Evolutionary conservation across 2,329 filamentous ascomycete genomes (phyloP), one percentile per base, ranked within the genome.

Genomic region (Xylariaceae sp.): DNA sequence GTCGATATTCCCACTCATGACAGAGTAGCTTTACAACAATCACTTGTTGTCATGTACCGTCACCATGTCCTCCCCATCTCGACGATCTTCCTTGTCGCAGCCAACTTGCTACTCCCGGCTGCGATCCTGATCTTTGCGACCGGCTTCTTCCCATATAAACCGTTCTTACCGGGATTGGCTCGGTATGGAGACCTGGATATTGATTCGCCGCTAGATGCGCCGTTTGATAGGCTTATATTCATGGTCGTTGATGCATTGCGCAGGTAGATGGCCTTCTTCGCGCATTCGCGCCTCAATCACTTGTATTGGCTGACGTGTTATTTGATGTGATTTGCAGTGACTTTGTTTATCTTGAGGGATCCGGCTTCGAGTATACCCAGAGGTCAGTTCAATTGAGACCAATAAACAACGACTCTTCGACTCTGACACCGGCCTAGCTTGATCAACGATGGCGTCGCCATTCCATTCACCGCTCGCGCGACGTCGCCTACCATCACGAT

Each of bases 121-220:
- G 87, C 91, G 51, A 84, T 92, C 64, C 67, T 88, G 56, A 75
- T 88, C 64, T 97, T 97, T 73, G 92, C 90, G 30, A 84, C 86
- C 37, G 93, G 94, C 11, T 99, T 99, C 81, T 99, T 99, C 71
- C 94, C 94, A 6, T 97, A 97, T 76, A 99, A 99, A 71, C 92
- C 94, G 2, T 88, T 96, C 65, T 81, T 99, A 52, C 86, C 92
- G 9, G 94, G 94, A 3, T 78, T 96, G 51, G 92, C 94, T 8
- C 78, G 82, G 63, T 89, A 87, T 73, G 81, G 84, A 63, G 69
- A 81, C 53, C 71, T 82, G 34, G 75, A 79, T 51, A 80, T 82
- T 76, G 85, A 78, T 17, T 69, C 75, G 51, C 80, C 80, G 5
- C 86, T 88, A 2, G 75, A 80, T 53, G 82, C 89, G 39, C 86